Evolutionary conservation across 179 eudicot genomes (phyloP), one percentile per base, ranked within the genome.

Genomic region (Gypsophila paniculata): DNA sequence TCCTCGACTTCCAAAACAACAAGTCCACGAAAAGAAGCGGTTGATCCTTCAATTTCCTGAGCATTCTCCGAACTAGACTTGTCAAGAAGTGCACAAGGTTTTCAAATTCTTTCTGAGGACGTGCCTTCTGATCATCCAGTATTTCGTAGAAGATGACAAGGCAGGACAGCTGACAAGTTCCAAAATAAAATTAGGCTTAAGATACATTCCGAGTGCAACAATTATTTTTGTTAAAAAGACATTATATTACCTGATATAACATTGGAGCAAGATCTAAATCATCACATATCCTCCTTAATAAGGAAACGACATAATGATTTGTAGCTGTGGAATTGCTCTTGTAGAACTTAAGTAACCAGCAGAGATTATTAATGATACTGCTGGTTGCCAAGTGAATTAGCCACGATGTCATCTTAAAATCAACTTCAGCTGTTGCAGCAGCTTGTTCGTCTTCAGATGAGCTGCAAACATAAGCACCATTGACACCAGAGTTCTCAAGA

Each of bases 1-100:
- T 88, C 42, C 96, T 83, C 21, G 99, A 76, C 84, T 92, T 95
- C 89, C 87, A 85, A 80, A 90, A 92, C 67, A 95, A 85, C 60
- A 92, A 70, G 81, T 95, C 99, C 14, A 95, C 87, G 74, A 95
- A 90, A 76, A 95, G 96, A 77, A 95, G 96, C 71, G 99, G 99
- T 74, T 86, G 84, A 72, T 73, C 85, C 84, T 90, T 89, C 98
- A 95, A 85, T 89, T 88, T 92, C 65, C 89, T 82, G 46, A 95
- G 82, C 99, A 95, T 90, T 80, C 96, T 88, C 82, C 99, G 85
- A 54, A 87, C 87, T 67, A 92, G 85, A 76, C 71, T 89, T 74
- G 89, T 90, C 77, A 92, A 75, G 77, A 95, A 95, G 64, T 68
- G 71, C 72, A 87, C 91, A 75, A 92, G 82, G 74, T 84, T 85